Evolutionary conservation across 1,139 yeast species (phyloP), one percentile per base, ranked within the genome.

Genomic region (Debaryomyces psychrophilus): DNA sequence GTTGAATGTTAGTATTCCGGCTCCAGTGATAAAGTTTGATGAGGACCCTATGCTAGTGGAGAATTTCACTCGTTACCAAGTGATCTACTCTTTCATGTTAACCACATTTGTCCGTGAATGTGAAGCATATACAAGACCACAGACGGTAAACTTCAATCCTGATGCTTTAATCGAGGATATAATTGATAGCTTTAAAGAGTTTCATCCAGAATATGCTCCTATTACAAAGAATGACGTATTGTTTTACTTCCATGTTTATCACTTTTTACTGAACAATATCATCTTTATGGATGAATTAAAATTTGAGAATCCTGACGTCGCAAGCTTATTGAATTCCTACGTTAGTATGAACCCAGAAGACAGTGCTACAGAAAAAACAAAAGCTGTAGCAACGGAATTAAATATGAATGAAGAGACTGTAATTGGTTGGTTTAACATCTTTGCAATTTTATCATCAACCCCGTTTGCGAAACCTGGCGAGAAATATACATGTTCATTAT

Each of bases 341-440:
- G 43, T 50, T n/a, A 51, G 51, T 11, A 37, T 49, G 37, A 43
- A 49, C 12, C 49, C 53, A 2, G 48, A 46, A 6, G 57, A 50
- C n/a, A 48, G 50, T 31, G 12, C 25, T 4, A 22, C 23, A 4
- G 41, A 28, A 12, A 47, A 42, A 17, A 49, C 48, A 5, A 39
- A 44, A 4, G 42, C 44, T 17, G 35, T 52, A 14, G 56, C 68
- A 1, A 48, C 55, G n/a, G 58, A 53, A 9, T 34, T 54, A 12
- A 46, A 53, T 17, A 37, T 62, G 15, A 45, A 56, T 8, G 45
- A 49, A n/a, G 56, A 53, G 8, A 55, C 59, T n/a, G 67, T 61
- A 5, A 44, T 47, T 17, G 60, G 53, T 5, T 72, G 77, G 77
- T 65, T 67, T 45, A 57, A 61, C 6, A 57, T 67, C 2, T 71